phyloP scores from a whole-genome alignment of 352 stramenopile species.

The Globisporangium orthogonon region DNA sequence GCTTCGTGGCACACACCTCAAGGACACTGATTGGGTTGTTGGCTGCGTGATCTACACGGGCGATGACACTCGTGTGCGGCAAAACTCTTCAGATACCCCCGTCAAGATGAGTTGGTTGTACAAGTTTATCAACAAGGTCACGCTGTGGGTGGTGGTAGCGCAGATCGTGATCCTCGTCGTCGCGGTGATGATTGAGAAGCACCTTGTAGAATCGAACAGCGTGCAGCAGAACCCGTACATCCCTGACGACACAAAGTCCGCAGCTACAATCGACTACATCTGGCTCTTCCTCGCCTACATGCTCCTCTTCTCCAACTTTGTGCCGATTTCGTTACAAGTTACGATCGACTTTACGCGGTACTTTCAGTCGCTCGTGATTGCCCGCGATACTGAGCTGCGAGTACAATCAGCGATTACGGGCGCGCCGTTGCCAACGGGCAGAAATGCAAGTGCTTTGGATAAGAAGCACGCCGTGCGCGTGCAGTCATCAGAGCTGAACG shows the following conservation, averaged over 20 bases:
- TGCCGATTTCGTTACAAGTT: constrained; percentile 92
- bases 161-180: constrained; percentile 50
- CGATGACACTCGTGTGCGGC: constrained; percentile 81
- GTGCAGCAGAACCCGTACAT: constrained; percentile 40
- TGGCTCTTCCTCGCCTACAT: constrained; percentile 82
- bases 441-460: not conserved
- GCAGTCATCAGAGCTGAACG: constrained; percentile 84
- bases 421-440: not conserved
- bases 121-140: constrained; percentile 77
- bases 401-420: constrained; percentile 13
- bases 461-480: constrained; percentile 55
- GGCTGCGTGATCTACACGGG: constrained; percentile 85
- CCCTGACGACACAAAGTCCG: constrained; percentile 26
- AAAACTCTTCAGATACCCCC: constrained; percentile 67
- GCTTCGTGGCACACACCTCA: constrained; percentile 57
- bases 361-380: constrained; percentile 72
- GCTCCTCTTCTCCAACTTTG: constrained; percentile 89
- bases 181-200: constrained; percentile 39
- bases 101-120: constrained; percentile 74
- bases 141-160: constrained; percentile 66
- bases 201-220: constrained; percentile 19
- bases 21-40: constrained; percentile 66
- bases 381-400: constrained; percentile 60
- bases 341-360: constrained; percentile 82
- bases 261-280: constrained; percentile 27